Percentiles rank a stretch among this genome's conserved stretches.
Evolutionary conservation across 306 rosid species (phyloP).

Genomic region (Lathyrus oleraceus): DNA sequence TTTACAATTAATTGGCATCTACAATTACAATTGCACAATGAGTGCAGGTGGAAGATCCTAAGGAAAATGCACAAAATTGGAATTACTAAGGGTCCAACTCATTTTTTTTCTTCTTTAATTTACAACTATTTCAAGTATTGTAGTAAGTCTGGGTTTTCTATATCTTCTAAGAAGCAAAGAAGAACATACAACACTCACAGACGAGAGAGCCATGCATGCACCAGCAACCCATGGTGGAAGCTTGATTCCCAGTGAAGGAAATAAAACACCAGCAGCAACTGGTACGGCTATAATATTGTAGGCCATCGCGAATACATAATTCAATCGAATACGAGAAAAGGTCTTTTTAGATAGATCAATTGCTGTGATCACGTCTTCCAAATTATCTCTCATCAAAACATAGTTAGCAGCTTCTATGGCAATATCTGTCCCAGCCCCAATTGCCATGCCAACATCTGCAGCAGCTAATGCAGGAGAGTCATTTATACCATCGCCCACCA

Average conservation of each 20-base stretch:
- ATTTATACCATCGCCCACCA: slow-evolving; percentile 99
- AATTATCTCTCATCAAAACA: slow-evolving; percentile 86
- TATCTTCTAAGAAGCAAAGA: slow-evolving; percentile 87
- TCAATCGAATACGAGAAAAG: slow-evolving; percentile 73
- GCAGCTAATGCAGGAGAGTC: slow-evolving; percentile 98
- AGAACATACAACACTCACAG: slow-evolving; percentile 93
- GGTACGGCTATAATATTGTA: slow-evolving; percentile 89
- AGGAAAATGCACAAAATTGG: slow-evolving; percentile 51
- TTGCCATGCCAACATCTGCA: slow-evolving; percentile 93
- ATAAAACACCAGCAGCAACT: slow-evolving; percentile 80
- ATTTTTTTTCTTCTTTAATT: slow-evolving; percentile 49
- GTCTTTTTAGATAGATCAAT: slow-evolving; percentile 93
- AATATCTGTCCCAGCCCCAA: slow-evolving; percentile 96
- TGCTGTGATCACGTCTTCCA: slow-evolving; percentile 97
- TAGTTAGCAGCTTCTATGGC: slow-evolving; percentile 96
- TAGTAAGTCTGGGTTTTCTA: slow-evolving; percentile 82
- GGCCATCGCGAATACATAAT: slow-evolving; percentile 90
- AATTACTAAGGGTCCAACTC: slow-evolving; percentile 34
- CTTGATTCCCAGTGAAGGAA: slow-evolving; percentile 70
- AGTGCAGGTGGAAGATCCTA: not conserved
- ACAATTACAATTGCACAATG: slow-evolving; percentile 43
- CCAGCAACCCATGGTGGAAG: slow-evolving; percentile 99
- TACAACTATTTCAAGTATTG: slow-evolving; percentile 85
- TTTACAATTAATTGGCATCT: slow-evolving; percentile 53
- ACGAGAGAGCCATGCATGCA: slow-evolving; percentile 98